Percentiles rank a stretch among this genome's conserved stretches.
Evolutionary conservation across 75 land plant genomes (phyloP).

Genomic region (Pinus tabuliformis): DNA sequence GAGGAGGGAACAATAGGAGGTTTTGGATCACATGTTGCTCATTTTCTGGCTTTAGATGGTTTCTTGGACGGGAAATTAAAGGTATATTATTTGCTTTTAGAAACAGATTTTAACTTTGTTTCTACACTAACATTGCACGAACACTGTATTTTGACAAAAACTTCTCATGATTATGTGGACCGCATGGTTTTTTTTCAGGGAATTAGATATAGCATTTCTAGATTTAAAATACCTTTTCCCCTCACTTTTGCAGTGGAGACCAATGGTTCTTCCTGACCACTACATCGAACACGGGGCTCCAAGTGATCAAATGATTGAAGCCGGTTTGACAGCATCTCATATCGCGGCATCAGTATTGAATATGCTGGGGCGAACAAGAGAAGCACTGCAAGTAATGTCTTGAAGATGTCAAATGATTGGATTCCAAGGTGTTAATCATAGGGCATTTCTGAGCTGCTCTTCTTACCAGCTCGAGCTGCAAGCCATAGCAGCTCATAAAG

Average conservation of each 20-base stretch:
- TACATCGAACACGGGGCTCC: slow-evolving; percentile 94
- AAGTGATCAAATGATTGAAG: slow-evolving; percentile 66
- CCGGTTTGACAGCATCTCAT: slow-evolving; percentile 84
- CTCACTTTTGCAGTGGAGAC: slow-evolving; percentile 79
- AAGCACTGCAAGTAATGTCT: slow-evolving; percentile 85
- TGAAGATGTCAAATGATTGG: not conserved
- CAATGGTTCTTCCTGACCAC: slow-evolving; percentile 83
- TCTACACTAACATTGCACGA: not conserved
- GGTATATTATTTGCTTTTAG: slow-evolving; percentile 30
- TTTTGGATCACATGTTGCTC: slow-evolving; percentile 94
- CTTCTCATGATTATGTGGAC: not conserved
- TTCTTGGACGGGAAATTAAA: slow-evolving; percentile 85
- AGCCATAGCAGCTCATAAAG: no score
- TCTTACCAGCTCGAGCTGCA: no score
- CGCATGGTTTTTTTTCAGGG: no score
- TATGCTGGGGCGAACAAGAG: slow-evolving; percentile 77
- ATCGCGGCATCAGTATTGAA: slow-evolving; percentile 93
- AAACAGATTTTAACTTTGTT: not conserved
- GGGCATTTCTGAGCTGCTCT: no score
- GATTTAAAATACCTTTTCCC: not conserved
- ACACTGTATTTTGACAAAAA: not conserved
- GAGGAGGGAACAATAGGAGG: slow-evolving; percentile 96
- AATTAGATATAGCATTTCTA: not conserved
- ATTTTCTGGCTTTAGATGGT: slow-evolving; percentile 92
- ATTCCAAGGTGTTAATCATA: no score